Evolutionary conservation across 257 asterid species (phyloP), one percentile per base, ranked within the genome.

Genomic region (Primulina huaijiensis): DNA sequence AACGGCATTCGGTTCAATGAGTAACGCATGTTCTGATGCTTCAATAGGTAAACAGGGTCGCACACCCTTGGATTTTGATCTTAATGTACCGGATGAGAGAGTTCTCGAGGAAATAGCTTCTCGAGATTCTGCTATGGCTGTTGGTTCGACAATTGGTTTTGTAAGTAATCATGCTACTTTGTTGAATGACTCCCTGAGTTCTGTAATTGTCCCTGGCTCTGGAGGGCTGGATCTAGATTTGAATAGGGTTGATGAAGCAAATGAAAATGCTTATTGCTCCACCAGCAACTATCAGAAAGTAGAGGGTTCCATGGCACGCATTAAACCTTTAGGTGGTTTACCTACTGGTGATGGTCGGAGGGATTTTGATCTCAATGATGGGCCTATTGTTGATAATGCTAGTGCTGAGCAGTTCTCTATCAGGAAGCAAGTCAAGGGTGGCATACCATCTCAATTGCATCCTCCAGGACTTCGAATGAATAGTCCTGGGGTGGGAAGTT

Each of bases 41-140:
- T 31, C 76, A 58, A 58, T 72, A 17, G 59, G 76, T 40, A 70
- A 64, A 57, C 75, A 55, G 38, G 72, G 70, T 20, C 79, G 75
- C 21, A 62, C 75, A 40, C 75, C 68, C n/a, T 71, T 85, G 58
- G 88, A 80, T 75, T 65, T 85, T 21, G 90, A 85, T 76, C 74
- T 85, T 61, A 85, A 85, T 79, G 83, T 83, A 52, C 76, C 88
- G 3, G 90, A 81, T 65, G 90, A 85, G 74, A 81, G 82, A 77
- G 73, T 76, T 63, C 66, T 81, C 6, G 85, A 82, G 62, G 90
- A 85, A 59, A 43, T 77, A 29, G 79, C 78, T 70, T 76, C 71
- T 73, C 83, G 72, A 65, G 79, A 80, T 67, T 78, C 75, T 57
- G 78, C 75, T 38, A 66, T 60, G 16, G 84, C 65, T 69, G 61